These are phyloP conservation scores for Rheum nobile DNA, from an alignment of 148 eudicot genomes.

Conservation along the genomic window DNA sequence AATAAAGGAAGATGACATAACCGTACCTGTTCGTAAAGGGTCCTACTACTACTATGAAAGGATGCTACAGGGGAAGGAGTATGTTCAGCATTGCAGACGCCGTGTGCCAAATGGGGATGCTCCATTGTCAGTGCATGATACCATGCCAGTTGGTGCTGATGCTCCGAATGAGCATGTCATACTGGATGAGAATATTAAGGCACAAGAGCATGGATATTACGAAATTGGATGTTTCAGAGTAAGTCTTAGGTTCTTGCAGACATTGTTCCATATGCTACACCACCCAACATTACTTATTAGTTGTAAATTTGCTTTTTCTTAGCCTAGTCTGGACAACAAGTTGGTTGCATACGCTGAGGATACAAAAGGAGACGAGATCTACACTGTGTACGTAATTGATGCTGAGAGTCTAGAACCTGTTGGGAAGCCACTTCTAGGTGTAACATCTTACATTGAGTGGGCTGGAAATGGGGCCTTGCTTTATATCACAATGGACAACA, in stretches of 20 bases:
- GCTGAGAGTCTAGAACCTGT: constrained; percentile 43
- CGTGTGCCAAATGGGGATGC: constrained; percentile 23
- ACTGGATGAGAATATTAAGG: constrained; percentile 77
- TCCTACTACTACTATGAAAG: constrained; percentile 61
- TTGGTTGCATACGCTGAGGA: constrained; percentile 92
- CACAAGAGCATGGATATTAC: constrained; percentile 55
- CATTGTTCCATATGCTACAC: not conserved
- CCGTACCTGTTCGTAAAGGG: constrained; percentile 66
- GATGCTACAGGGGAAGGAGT: constrained; percentile 76
- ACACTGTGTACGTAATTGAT: constrained; percentile 54
- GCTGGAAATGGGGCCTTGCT: constrained; percentile 73
- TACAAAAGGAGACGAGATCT: constrained; percentile 87
- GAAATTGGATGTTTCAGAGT: constrained; percentile 54
- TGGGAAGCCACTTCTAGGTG: constrained; percentile 59
- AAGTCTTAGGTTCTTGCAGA: constrained; percentile 3
- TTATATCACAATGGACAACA: constrained; percentile 75
- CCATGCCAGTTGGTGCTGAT: constrained; percentile 70
- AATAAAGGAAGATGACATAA: constrained; percentile 77
- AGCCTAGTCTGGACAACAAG: constrained; percentile 80
- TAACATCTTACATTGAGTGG: constrained; percentile 66
- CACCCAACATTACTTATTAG: not conserved
- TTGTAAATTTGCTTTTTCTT: constrained; percentile 9
- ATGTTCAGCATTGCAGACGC: constrained; percentile 66
- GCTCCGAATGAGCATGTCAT: constrained; percentile 77
- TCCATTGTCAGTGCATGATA: constrained; percentile 53